phyloP scores from a whole-genome alignment of 2,329 filamentous ascomycete species.

The Fusarium pseudograminearum region DNA sequence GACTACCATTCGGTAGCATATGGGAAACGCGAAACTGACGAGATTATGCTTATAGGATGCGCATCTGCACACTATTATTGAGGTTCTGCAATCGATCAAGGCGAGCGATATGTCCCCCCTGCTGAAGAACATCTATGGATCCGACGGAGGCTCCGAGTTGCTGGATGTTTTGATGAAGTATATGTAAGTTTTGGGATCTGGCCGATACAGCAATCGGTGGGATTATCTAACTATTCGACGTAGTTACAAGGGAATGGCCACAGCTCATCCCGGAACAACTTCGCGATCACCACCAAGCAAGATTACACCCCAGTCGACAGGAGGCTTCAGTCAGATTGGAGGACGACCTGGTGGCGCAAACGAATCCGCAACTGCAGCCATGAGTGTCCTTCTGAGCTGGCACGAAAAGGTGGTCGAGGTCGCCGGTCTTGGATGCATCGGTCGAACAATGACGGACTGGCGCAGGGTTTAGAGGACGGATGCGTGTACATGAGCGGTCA shows the following conservation, averaged over 20 bases:
- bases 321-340: slow-evolving; percentile 85
- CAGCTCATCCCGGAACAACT: slow-evolving; percentile 56
- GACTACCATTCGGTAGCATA: not conserved
- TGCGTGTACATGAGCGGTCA: slow-evolving; percentile 23
- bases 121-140: slow-evolving; percentile 81
- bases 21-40: slow-evolving; percentile 17
- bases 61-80: slow-evolving; percentile 87
- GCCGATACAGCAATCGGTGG: not conserved
- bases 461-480: slow-evolving; percentile 70
- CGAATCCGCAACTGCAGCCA: slow-evolving; percentile 83
- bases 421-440: slow-evolving; percentile 89
- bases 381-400: slow-evolving; percentile 98
- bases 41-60: slow-evolving; percentile 70
- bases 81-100: slow-evolving; percentile 96
- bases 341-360: slow-evolving; percentile 65
- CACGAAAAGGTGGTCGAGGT: slow-evolving; percentile 98
- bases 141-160: slow-evolving; percentile 83
- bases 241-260: slow-evolving; percentile 92
- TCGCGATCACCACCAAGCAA: slow-evolving; percentile 57
- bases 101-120: slow-evolving; percentile 95
- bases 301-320: slow-evolving; percentile 79
- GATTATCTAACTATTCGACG: slow-evolving; percentile 22
- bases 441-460: slow-evolving; percentile 95
- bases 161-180: slow-evolving; percentile 98
- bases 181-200: slow-evolving; percentile 70